Conservation (phyloP, 169 alveolate genomes). For the Plasmodium inui region DNA sequence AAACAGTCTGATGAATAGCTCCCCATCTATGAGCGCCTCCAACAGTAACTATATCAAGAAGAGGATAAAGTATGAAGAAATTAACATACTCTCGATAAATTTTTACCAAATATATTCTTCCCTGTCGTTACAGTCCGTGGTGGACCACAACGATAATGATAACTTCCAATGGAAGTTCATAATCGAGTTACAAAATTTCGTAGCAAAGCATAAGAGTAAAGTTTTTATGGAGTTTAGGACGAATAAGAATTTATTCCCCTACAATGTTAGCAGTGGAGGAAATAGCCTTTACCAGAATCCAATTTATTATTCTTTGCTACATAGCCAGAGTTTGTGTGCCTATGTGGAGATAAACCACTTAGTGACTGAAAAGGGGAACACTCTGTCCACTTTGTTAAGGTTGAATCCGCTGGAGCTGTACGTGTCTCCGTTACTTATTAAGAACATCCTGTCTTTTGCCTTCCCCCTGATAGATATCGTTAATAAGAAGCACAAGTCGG, state of each 20-base stretch:
- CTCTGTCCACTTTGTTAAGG: slow-evolving; percentile 59
- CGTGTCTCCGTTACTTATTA: slow-evolving; percentile 77
- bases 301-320: slow-evolving; percentile 47
- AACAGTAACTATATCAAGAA: background rate
- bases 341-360: slow-evolving; percentile 71
- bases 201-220: slow-evolving; percentile 73
- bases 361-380: slow-evolving; percentile 74
- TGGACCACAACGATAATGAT: slow-evolving; percentile 81
- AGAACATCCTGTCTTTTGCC: slow-evolving; percentile 62
- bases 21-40: background rate
- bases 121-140: slow-evolving; percentile 75
- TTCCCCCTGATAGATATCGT: slow-evolving; percentile 66
- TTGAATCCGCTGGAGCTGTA: slow-evolving; percentile 52
- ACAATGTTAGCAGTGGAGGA: slow-evolving; percentile 5
- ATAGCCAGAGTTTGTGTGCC: slow-evolving; percentile 75
- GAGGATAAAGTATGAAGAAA: slow-evolving; percentile 21
- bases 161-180: slow-evolving; percentile 81
- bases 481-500: background rate
- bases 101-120: slow-evolving; percentile 79
- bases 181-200: slow-evolving; percentile 76
- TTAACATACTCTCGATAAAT: slow-evolving; percentile 77
- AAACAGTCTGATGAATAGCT: slow-evolving; percentile 11
- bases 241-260: slow-evolving; percentile 26
- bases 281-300: slow-evolving; percentile 45
- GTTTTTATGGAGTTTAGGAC: slow-evolving; percentile 75